phyloP scores from a whole-genome alignment of 2,329 filamentous ascomycete genomes.

The Balansia obtecta region DNA sequence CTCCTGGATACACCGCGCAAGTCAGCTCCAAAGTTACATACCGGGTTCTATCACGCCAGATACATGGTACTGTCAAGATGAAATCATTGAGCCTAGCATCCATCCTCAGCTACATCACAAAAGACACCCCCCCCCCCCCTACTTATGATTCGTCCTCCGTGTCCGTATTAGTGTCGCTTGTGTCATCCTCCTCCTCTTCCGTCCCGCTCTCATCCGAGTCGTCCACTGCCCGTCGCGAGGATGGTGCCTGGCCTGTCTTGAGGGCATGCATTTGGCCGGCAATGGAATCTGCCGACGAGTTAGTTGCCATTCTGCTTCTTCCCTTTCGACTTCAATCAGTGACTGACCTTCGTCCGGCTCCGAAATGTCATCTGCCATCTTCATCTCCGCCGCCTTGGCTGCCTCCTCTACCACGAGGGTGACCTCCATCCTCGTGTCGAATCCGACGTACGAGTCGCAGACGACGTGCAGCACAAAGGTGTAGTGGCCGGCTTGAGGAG shows the following conservation, averaged over 20 bases:
- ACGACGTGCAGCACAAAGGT: conserved; percentile 89
- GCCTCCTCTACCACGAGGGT: conserved; percentile 82
- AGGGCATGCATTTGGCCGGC: conserved; percentile 84
- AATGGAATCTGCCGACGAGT: conserved; percentile 54
- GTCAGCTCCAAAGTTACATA: no score
- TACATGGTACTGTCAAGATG: neutral
- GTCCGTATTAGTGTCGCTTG: conserved; percentile 56
- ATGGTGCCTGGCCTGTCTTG: conserved; percentile 54
- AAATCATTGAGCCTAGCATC: neutral
- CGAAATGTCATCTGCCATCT: conserved; percentile 86
- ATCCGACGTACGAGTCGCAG: conserved; percentile 89
- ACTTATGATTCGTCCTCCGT: conserved; percentile 47
- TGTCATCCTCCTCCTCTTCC: conserved; percentile 51
- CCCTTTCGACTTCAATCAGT: no score
- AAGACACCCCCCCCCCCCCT: neutral
- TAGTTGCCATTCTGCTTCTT: no score
- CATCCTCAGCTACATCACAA: neutral
- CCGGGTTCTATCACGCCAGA: no score
- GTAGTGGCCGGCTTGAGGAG: conserved; percentile 83
- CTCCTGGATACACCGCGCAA: no score
- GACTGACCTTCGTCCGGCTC: conserved; percentile 90
- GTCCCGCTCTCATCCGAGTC: conserved; percentile 72
- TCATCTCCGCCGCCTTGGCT: conserved; percentile 68
- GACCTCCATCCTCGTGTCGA: conserved; percentile 86
- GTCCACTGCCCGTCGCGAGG: conserved; percentile 43